Percentiles rank a stretch among this genome's conserved stretches.
Evolutionary conservation across 169 alveolate species (phyloP).

Genomic region (Plasmodium gallinaceum): DNA sequence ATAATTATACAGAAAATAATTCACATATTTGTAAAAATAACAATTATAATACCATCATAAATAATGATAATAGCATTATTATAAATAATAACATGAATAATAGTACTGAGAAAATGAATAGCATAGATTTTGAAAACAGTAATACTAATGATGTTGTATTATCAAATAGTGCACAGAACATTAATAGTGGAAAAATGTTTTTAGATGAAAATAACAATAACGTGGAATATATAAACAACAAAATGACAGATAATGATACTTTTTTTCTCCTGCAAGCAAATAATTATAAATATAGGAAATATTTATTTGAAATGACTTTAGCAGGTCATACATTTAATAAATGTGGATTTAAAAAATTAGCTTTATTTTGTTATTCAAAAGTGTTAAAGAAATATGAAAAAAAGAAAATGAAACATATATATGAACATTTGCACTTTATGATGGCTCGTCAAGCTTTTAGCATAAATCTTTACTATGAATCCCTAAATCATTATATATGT

Average conservation of each 20-base stretch:
- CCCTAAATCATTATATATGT: constrained; percentile 73
- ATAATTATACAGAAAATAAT: not conserved
- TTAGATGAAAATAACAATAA: not conserved
- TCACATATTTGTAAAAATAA: not conserved
- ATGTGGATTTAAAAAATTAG: constrained; percentile 80
- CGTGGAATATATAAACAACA: not conserved
- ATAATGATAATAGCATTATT: not conserved
- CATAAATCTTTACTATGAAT: constrained; percentile 64
- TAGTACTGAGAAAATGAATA: not conserved
- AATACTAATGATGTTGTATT: too few species aligned
- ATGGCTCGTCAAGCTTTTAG: constrained; percentile 82
- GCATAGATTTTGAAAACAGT: not conserved
- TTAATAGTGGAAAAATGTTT: not conserved
- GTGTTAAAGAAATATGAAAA: constrained; percentile 73
- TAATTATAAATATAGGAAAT: constrained; percentile 52
- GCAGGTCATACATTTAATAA: constrained; percentile 83
- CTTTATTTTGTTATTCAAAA: constrained; percentile 79
- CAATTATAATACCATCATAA: not conserved
- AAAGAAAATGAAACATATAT: constrained; percentile 74
- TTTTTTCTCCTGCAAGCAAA: not conserved
- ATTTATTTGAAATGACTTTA: constrained; percentile 78
- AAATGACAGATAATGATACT: not conserved
- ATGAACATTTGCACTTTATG: constrained; percentile 80
- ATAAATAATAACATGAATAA: not conserved
- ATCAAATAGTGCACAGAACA: not conserved